phyloP scores from a whole-genome alignment of 2,329 filamentous ascomycete species.

The Capronia americana region DNA sequence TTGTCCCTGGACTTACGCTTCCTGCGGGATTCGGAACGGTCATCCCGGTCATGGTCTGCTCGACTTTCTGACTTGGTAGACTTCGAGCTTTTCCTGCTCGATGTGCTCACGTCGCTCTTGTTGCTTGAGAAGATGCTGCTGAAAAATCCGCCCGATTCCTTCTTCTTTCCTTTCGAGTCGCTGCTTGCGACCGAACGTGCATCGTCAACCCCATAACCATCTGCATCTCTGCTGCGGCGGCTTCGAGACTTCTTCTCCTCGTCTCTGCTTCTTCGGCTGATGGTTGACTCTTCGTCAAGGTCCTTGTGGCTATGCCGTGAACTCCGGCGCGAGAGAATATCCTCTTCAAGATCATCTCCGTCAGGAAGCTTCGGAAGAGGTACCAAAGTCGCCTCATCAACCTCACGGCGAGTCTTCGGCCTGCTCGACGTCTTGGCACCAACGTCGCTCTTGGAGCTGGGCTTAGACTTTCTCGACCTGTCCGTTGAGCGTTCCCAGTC shows the following conservation, averaged over 20 bases:
- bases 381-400: slow-evolving; percentile 15
- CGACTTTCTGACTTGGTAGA: slow-evolving; percentile 47
- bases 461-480: slow-evolving; percentile 20
- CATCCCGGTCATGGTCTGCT: slow-evolving; percentile 47
- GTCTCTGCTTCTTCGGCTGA: slow-evolving; percentile 45
- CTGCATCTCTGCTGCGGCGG: slow-evolving; percentile 42
- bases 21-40: slow-evolving; percentile 45
- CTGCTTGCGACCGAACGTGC: slow-evolving; percentile 27
- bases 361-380: slow-evolving; percentile 31
- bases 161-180: slow-evolving; percentile 41
- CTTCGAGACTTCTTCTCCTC: slow-evolving; percentile 44
- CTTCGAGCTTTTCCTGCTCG: slow-evolving; percentile 42
- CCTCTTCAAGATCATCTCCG: slow-evolving; percentile 34
- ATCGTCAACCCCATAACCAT: slow-evolving; percentile 36
- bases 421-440: slow-evolving; percentile 18
- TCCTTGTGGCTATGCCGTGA: slow-evolving; percentile 43
- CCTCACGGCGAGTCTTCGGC: not conserved
- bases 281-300: slow-evolving; percentile 48
- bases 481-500: slow-evolving; percentile 29
- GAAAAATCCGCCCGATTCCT: slow-evolving; percentile 45
- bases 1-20: slow-evolving; percentile 36
- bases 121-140: slow-evolving; percentile 45
- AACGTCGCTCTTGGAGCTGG: slow-evolving; percentile 27
- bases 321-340: slow-evolving; percentile 44
- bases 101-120: slow-evolving; percentile 38